Evolutionary conservation across 768 basidiomycete species (phyloP), one percentile per base, ranked within the genome.

Genomic region (Boletus rubroflammeus): DNA sequence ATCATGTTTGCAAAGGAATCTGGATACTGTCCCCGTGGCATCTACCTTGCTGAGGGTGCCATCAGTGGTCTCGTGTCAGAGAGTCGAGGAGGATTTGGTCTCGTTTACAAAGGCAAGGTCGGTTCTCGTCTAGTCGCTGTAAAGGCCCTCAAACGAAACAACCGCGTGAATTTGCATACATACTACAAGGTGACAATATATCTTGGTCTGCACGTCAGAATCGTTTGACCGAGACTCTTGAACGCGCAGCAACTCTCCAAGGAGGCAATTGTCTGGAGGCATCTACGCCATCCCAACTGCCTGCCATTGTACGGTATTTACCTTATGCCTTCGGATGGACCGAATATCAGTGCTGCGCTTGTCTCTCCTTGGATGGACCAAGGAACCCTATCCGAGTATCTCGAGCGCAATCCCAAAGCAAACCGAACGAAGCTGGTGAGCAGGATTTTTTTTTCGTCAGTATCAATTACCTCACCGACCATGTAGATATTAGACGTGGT

Each of bases 401-500:
- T 77, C 29, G 40, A 57, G 39, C 5, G 2, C 15, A 59, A 69
- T 23, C 62, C 68, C 11, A 14, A 44, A 3, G 62, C 56, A 40
- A 59, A 64, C 52, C 64, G 71, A 44, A 53, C 67, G 28, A 56
- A 56, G 25, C 56, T 77, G 59, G 76, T 76, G 55, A 65, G 68
- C 35, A 29, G 23, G 29, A 11, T 14, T n/a, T 11, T 45, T n/a
- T 55, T 38, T 11, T 49, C 23, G 5, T n/a, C 25, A 14, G 23
- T 2, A 29, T 4, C 3, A 11, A 28, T 53, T 26, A 48, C n/a
- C 35, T 47, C 32, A 53, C 32, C 13, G 7, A 31, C 36, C 28
- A 6, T 19, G 17, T 46, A 79, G 78, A 71, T 78, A 39, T 60
- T 74, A 11, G 78, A 80, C 49, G 64, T 78, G 19, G 72, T 73